Percentiles rank a stretch among this genome's conserved stretches.
Evolutionary conservation across 2,329 filamentous ascomycete species (phyloP).

Genomic region (Xylariaceae sp.): DNA sequence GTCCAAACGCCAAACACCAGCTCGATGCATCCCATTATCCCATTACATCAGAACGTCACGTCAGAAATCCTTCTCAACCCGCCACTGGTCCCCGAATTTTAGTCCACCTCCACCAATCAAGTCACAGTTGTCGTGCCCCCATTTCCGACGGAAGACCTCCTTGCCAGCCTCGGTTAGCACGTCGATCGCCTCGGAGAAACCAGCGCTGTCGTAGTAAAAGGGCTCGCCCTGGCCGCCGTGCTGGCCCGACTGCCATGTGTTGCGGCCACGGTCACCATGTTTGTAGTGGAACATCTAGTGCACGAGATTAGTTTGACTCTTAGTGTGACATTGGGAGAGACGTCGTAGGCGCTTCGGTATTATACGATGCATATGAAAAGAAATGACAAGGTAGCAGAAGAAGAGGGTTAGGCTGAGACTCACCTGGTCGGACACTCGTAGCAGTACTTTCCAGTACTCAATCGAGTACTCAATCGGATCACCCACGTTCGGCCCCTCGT

Average conservation of each 20-base stretch:
- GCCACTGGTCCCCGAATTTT: constrained; percentile 20
- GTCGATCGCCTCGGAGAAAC: constrained; percentile 28
- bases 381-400: too few species aligned
- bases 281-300: constrained; percentile 38
- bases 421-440: constrained; percentile 19
- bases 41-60: too few species aligned
- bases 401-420: too few species aligned
- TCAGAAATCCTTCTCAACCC: not conserved
- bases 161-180: constrained; percentile 32
- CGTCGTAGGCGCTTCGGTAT: too few species aligned
- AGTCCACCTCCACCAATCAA: constrained; percentile 32
- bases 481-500: constrained; percentile 11
- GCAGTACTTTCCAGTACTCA: constrained; percentile 25
- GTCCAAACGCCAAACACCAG: too few species aligned
- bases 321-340: too few species aligned
- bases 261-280: constrained; percentile 32
- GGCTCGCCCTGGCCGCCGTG: constrained; percentile 37
- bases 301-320: too few species aligned
- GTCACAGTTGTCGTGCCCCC: constrained; percentile 42
- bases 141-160: constrained; percentile 35
- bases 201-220: constrained; percentile 35
- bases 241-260: constrained; percentile 39
- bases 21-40: too few species aligned
- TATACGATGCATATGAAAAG: too few species aligned
- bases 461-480: constrained; percentile 26